Base-by-base conservation (phyloP, 176 grass and related monocot genomes). In the Olyra latifolia region DNA sequence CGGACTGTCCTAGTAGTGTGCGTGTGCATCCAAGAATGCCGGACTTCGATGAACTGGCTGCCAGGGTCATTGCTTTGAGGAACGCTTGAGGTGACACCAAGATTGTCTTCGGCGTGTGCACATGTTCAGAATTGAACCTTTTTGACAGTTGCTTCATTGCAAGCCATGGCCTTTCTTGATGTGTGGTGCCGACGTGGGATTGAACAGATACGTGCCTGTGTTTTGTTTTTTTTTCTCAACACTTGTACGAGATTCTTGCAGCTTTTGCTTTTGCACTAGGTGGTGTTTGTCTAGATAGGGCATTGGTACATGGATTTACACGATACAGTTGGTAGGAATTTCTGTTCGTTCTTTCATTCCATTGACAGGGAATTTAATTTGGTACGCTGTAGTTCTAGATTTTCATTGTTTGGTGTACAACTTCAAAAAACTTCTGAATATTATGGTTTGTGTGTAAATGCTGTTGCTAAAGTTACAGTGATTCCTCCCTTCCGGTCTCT, bases 1-100 rank as follows among this genome's bases (percentile, higher is more conserved):
- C 60, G 0, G 40, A 88, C 46, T 44, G 49, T 62, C 76, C 69
- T 69, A 62, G 45, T 11, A 29, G 5, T 39, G 92, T 67, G 3
- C 76, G n/a, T 22, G 86, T 87, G 76, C 92, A 87, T 79, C 92
- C 86, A 0, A 91, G 71, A 66, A 83, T 89, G 72, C 89, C 86
- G 1, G 80, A 87, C 57, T 94, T 79, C 28, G 92, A 94, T 65
- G 86, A 91, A 62, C 71, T 91, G 77, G 86, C 83, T 71, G 92
- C 89, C 47, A 77, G 77, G 43, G 65, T 94, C 47, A 81, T 79
- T 71, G 86, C 83, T 22, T 68, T 91, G 46, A 86, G 76, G 55
- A 85, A 89, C 49, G 76, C 60, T 54, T 89, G 50, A 89, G 39
- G 56, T 56, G n/a, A n/a, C n/a, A 76, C 30, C 30, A 64, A 48